Percentiles rank a stretch among this genome's conserved stretches.
Conservation (phyloP, 139 green algal genomes). For the Chlamydomonas eustigma region DNA sequence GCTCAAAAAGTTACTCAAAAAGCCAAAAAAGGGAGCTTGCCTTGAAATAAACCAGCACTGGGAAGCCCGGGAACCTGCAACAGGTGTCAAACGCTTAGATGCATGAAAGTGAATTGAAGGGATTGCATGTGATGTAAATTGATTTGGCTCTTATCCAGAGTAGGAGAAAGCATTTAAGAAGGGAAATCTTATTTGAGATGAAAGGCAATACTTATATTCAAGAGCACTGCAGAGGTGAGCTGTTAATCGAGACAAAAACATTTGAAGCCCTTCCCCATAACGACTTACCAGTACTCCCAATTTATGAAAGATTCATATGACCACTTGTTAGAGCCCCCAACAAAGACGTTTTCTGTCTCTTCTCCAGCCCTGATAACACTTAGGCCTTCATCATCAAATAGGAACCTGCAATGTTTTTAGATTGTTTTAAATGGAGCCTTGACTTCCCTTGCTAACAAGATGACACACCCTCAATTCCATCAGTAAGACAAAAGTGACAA, state of each 20-base stretch:
- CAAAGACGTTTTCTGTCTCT: conserved; percentile 81
- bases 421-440: neutral
- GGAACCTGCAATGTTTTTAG: conserved; percentile 50
- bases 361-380: conserved; percentile 46
- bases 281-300: conserved; percentile 92
- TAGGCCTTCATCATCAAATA: conserved; percentile 71
- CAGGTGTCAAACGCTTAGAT: neutral
- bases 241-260: too few relatives aligned
- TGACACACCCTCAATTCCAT: too few relatives aligned
- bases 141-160: too few relatives aligned
- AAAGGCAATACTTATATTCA: too few relatives aligned
- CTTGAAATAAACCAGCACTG: conserved; percentile 97
- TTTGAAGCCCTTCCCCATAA: too few relatives aligned
- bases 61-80: conserved; percentile 66
- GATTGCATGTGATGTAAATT: too few relatives aligned
- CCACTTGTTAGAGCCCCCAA: conserved; percentile 82
- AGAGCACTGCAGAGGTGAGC: too few relatives aligned
- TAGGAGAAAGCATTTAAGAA: too few relatives aligned
- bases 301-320: conserved; percentile 76
- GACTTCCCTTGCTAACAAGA: neutral
- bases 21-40: conserved; percentile 39
- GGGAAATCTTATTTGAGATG: too few relatives aligned
- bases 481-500: too few relatives aligned
- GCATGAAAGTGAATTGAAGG: neutral
- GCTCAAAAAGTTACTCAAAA: too few relatives aligned